phyloP scores from a whole-genome alignment of 108 stramenopile species.

The Nitzschia sp. region DNA sequence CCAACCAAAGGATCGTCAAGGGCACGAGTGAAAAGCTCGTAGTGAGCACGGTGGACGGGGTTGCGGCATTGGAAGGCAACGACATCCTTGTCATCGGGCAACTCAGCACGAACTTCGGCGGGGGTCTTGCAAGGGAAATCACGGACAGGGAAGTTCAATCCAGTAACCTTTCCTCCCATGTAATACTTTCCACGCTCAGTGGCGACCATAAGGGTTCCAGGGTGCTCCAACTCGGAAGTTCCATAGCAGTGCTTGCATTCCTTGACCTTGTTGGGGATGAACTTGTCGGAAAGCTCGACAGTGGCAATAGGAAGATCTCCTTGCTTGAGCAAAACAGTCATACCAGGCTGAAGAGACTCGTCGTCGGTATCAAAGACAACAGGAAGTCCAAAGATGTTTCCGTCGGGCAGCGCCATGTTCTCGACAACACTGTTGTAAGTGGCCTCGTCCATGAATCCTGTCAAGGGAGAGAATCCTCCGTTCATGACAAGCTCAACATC shows the following conservation, averaged over 20 bases:
- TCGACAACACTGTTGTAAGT: conserved; percentile 92
- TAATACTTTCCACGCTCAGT: conserved; percentile 97
- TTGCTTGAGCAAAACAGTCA: conserved; percentile 91
- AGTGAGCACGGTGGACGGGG: conserved; percentile 99
- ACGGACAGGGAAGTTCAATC: conserved; percentile 93
- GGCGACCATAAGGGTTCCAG: conserved; percentile 96
- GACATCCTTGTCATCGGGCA: conserved; percentile 94
- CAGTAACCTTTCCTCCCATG: conserved; percentile 97
- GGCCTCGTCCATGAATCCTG: conserved; percentile 96
- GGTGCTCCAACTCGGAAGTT: conserved; percentile 95
- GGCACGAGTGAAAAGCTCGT: conserved; percentile 98
- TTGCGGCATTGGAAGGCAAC: conserved; percentile 99
- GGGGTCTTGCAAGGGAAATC: conserved; percentile 98
- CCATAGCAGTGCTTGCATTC: conserved; percentile 96
- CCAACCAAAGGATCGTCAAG: conserved; percentile 93
- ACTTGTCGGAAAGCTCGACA: conserved; percentile 94
- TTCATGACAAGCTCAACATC: conserved; percentile 98
- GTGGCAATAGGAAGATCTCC: conserved; percentile 92
- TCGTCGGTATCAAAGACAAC: conserved; percentile 97
- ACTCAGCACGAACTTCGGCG: conserved; percentile 87
- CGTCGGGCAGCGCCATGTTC: conserved; percentile 88
- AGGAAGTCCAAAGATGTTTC: conserved; percentile 95
- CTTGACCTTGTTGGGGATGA: conserved; percentile 88
- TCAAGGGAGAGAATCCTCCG: conserved; percentile 97
- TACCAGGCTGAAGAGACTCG: conserved; percentile 87